Percentiles rank a stretch among this genome's conserved stretches.
These are phyloP conservation scores for Talaromyces sp. DNA, from an alignment of 2,329 filamentous ascomycete species.

Conservation along the genomic window DNA sequence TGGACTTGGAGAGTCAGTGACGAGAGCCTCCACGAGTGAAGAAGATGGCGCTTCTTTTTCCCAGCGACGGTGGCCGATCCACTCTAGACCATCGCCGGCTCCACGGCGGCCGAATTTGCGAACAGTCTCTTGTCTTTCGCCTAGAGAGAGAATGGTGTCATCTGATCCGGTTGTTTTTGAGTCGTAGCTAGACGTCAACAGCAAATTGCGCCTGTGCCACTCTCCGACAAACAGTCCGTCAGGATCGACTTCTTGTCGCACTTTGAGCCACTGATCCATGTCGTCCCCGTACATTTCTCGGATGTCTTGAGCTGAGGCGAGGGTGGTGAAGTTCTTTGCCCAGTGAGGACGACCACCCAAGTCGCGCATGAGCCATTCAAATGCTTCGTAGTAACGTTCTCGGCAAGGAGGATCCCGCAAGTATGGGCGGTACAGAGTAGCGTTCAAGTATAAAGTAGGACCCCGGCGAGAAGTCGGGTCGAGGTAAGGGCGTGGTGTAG, in stretches of 20 bases:
- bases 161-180: slow-evolving; percentile 18
- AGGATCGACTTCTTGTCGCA: slow-evolving; percentile 69
- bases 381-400: slow-evolving; percentile 77
- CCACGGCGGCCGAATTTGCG: slow-evolving; percentile 27
- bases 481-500: slow-evolving; percentile 59
- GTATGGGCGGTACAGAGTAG: slow-evolving; percentile 83
- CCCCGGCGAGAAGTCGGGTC: slow-evolving; percentile 67
- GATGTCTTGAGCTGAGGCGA: slow-evolving; percentile 56
- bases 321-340: slow-evolving; percentile 81
- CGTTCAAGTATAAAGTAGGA: slow-evolving; percentile 83
- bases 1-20: slow-evolving; percentile 29
- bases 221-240: slow-evolving; percentile 85
- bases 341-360: slow-evolving; percentile 80
- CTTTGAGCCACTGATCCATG: slow-evolving; percentile 62
- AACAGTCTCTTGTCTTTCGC: slow-evolving; percentile 43
- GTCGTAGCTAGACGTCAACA: slow-evolving; percentile 31
- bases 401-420: slow-evolving; percentile 70
- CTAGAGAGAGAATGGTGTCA: slow-evolving; percentile 29
- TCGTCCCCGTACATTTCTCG: slow-evolving; percentile 65
- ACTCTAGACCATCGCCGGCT: slow-evolving; percentile 41
- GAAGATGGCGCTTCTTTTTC: slow-evolving; percentile 14
- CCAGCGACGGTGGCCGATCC: slow-evolving; percentile 39
- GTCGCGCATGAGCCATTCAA: slow-evolving; percentile 86
- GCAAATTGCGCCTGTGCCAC: slow-evolving; percentile 75
- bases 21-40: neutral